phyloP scores from a whole-genome alignment of 1,284 basidiomycete genomes.

The Mycosarcoma maydis region DNA sequence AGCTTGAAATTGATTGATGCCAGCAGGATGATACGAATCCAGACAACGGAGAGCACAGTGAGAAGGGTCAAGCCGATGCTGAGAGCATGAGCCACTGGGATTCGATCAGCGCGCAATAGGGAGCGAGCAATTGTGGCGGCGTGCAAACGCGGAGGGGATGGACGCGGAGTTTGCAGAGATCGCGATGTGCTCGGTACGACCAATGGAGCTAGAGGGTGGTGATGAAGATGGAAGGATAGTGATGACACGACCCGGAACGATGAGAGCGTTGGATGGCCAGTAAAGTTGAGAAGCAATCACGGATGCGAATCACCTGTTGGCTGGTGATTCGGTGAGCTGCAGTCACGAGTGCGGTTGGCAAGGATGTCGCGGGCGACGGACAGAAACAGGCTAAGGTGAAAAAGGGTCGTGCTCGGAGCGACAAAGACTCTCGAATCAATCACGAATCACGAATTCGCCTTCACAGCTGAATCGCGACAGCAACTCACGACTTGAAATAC shows the following conservation, averaged over 20 bases:
- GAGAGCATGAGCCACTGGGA: slow-evolving; percentile 1
- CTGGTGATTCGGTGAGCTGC: not conserved
- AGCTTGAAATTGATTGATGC: too few species aligned
- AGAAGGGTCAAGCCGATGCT: not conserved
- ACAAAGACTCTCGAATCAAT: too few species aligned
- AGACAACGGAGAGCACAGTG: not conserved
- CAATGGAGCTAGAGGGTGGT: too few species aligned
- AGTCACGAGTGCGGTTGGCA: slow-evolving; percentile 3
- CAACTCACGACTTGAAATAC: not conserved
- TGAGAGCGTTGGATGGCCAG: not conserved
- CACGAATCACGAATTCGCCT: not conserved
- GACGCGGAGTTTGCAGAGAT: not conserved
- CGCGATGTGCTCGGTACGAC: not conserved
- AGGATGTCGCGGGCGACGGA: slow-evolving; percentile 4
- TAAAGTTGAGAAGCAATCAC: not conserved
- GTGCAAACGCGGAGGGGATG: not conserved
- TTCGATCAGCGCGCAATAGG: not conserved
- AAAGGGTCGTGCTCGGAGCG: slow-evolving; percentile 14
- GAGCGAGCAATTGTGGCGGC: not conserved
- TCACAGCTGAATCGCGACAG: slow-evolving; percentile 5
- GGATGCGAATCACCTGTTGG: not conserved
- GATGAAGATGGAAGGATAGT: too few species aligned
- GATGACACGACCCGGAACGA: too few species aligned
- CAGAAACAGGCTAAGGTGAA: not conserved
- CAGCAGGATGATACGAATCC: too few species aligned